phyloP scores from a whole-genome alignment of 352 stramenopile genomes.

The Peronosclerospora sorghi region DNA sequence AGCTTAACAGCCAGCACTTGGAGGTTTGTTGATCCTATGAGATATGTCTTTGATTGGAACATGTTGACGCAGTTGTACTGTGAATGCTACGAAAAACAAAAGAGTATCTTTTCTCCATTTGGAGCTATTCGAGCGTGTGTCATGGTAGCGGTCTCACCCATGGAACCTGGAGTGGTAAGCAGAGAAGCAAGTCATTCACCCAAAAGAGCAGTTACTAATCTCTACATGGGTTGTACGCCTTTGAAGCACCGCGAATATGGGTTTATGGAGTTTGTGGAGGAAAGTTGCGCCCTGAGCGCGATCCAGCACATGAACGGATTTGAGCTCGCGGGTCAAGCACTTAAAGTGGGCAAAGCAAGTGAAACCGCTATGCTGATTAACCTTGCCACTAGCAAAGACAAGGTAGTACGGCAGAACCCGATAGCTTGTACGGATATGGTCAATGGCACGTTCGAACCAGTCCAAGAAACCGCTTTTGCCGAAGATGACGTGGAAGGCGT shows the following conservation, averaged over 20 bases:
- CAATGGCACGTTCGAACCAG: not conserved
- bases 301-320: conserved; percentile 82
- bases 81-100: conserved; percentile 3
- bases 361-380: conserved; percentile 56
- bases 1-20: conserved; percentile 67
- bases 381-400: conserved; percentile 49
- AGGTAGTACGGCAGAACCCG: conserved; percentile 31
- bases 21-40: conserved; percentile 27
- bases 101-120: conserved; percentile 79
- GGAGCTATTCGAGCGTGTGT: conserved; percentile 51
- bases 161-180: conserved; percentile 40
- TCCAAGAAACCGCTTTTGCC: conserved; percentile 27
- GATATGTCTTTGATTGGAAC: not conserved
- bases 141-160: conserved; percentile 45
- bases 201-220: not conserved
- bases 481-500: conserved; percentile 53
- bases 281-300: conserved; percentile 42
- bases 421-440: conserved; percentile 3
- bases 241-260: conserved; percentile 58
- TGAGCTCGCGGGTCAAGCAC: conserved; percentile 56
- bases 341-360: conserved; percentile 73
- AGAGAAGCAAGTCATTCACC: not conserved
- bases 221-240: not conserved
- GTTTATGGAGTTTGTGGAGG: conserved; percentile 63
- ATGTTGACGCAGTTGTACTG: not conserved